These are phyloP conservation scores for Cutaneotrichosporon sp. DNA, from an alignment of 1,284 basidiomycete species.

Conservation along the genomic window DNA sequence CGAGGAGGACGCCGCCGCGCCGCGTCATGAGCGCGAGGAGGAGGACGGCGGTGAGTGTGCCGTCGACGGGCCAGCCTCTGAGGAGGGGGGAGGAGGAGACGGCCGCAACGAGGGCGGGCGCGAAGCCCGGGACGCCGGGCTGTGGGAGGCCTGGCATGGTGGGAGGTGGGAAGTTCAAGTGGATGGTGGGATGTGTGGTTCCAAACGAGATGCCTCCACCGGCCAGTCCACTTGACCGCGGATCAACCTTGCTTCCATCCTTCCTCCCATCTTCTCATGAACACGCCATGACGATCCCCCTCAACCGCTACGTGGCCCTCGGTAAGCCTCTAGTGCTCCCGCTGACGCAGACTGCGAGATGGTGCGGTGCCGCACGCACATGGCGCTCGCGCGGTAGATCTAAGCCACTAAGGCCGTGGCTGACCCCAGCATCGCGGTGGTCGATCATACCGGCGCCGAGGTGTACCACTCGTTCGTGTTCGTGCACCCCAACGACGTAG, in stretches of 20 bases:
- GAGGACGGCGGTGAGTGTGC: constrained; percentile 36
- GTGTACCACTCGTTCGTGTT: constrained; percentile 57
- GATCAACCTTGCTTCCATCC: not conserved
- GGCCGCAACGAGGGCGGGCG: constrained; percentile 13
- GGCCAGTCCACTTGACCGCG: not conserved
- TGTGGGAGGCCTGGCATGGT: constrained; percentile 10
- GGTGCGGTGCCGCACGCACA: constrained; percentile 28
- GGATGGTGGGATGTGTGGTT: not conserved
- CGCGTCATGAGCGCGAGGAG: constrained; percentile 37
- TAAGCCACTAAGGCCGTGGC: not conserved
- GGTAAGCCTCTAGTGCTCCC: constrained; percentile 30
- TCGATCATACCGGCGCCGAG: constrained; percentile 56
- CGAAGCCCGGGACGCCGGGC: constrained; percentile 15
- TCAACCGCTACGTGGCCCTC: constrained; percentile 39
- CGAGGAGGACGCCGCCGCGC: constrained; percentile 42
- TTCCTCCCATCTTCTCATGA: not conserved
- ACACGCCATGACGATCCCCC: not conserved
- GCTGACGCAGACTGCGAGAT: constrained; percentile 48
- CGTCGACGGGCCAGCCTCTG: constrained; percentile 34
- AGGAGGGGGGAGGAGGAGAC: constrained; percentile 10
- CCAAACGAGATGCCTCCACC: not conserved
- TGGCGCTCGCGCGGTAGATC: constrained; percentile 34
- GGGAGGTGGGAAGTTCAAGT: not conserved
- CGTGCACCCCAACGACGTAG: constrained; percentile 55
- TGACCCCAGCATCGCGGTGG: constrained; percentile 50